Evolutionary conservation across 2,329 filamentous ascomycete species (phyloP).

Genomic region (Amphichorda felina): DNA sequence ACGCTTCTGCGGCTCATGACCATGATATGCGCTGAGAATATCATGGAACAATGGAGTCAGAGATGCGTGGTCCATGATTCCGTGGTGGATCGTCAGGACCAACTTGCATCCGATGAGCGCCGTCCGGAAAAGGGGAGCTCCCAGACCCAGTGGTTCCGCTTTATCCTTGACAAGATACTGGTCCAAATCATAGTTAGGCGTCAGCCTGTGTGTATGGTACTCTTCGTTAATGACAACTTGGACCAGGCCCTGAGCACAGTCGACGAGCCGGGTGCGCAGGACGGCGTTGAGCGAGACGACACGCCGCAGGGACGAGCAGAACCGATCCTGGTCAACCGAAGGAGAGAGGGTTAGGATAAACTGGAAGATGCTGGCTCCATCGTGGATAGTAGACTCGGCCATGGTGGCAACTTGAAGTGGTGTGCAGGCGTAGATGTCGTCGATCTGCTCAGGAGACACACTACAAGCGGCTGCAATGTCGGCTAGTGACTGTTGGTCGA

Average conservation of each 20-base stretch:
- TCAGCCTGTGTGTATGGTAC: background rate
- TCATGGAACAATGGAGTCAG: background rate
- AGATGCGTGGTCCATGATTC: constrained; percentile 1
- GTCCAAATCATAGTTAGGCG: background rate
- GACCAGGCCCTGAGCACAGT: background rate
- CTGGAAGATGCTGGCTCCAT: background rate
- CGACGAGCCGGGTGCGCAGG: constrained; percentile 2
- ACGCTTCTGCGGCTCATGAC: background rate
- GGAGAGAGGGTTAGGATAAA: background rate
- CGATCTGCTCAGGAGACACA: background rate
- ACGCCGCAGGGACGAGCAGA: background rate
- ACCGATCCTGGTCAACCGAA: background rate
- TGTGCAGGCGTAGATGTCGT: constrained; percentile 2
- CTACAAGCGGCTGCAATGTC: background rate
- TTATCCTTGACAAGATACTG: background rate
- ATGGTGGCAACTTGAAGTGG: constrained; percentile 1
- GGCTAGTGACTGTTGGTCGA: background rate
- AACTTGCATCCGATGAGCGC: background rate
- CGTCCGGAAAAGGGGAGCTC: background rate
- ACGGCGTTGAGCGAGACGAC: constrained; percentile 1
- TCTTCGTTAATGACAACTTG: constrained; percentile 1
- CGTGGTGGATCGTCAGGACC: constrained; percentile 1
- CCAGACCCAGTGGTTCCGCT: background rate
- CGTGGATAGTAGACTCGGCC: constrained; percentile 1
- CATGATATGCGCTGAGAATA: background rate